Percentiles rank a stretch among this genome's conserved stretches.
These are phyloP conservation scores for Pilaira anomala DNA, from an alignment of 192 early-diverging fungal genomes.

Conservation along the genomic window DNA sequence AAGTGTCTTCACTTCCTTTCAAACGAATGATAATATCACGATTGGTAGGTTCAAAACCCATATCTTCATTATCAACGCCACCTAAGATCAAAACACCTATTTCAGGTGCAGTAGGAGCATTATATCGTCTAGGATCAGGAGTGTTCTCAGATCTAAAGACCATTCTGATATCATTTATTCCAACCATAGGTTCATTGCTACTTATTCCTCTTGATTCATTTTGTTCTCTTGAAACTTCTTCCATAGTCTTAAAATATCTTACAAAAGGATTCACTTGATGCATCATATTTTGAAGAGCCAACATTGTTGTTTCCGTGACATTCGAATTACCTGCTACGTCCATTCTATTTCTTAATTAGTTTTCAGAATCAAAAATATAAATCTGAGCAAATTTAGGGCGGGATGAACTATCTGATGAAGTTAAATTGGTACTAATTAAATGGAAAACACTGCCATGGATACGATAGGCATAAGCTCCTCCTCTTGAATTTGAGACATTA, in stretches of 20 bases:
- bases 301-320: not conserved
- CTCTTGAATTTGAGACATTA: not conserved
- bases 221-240: too few species aligned
- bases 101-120: not conserved
- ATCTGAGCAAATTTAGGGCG: not conserved
- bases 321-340: not conserved
- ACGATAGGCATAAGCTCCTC: not conserved
- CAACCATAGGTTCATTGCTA: too few species aligned
- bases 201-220: too few species aligned
- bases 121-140: conserved; percentile 5
- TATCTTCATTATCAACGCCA: not conserved
- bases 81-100: not conserved
- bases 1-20: too few species aligned
- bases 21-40: not conserved
- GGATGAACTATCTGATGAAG: not conserved
- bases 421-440: not conserved
- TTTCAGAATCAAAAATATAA: not conserved
- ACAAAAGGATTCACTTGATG: not conserved
- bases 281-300: not conserved
- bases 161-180: too few species aligned
- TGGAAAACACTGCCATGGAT: not conserved
- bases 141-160: not conserved
- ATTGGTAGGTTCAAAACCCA: not conserved
- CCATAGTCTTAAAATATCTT: not conserved
- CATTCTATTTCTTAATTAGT: not conserved